Conservation (phyloP, 805 yeast genomes). For the Lipomyces orientalis region DNA sequence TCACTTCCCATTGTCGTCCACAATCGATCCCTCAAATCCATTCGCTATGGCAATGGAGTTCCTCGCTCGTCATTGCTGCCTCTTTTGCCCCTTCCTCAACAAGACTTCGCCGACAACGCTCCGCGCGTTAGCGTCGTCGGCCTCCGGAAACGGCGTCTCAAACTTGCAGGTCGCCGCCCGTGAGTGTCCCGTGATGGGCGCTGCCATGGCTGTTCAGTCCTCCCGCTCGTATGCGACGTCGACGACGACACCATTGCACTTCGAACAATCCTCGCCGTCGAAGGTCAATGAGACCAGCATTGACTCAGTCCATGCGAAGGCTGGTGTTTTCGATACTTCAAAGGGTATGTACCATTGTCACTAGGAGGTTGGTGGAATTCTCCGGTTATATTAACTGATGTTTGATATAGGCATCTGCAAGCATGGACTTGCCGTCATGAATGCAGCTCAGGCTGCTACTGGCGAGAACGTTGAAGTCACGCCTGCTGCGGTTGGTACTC, state of each 20-base stretch:
- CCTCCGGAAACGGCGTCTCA: conserved; percentile 17
- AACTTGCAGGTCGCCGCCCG: conserved; percentile 59
- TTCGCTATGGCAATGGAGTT: conserved; percentile 65
- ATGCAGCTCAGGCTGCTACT: conserved; percentile 35
- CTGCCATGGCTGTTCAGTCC: conserved; percentile 57
- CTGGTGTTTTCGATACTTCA: conserved; percentile 41
- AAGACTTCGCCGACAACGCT: conserved; percentile 62
- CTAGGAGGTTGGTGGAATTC: too few relatives aligned
- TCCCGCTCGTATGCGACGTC: conserved; percentile 34
- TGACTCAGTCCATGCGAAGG: conserved; percentile 40
- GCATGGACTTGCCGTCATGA: conserved; percentile 37
- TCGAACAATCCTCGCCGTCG: conserved; percentile 31
- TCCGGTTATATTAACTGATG: neutral
- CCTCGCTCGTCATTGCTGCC: conserved; percentile 73
- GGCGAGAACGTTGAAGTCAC: conserved; percentile 17
- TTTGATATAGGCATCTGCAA: conserved; percentile 32
- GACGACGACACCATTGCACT: conserved; percentile 31
- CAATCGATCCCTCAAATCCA: neutral
- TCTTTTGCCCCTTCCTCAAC: conserved; percentile 83
- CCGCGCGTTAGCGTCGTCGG: conserved; percentile 53
- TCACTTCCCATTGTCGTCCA: neutral
- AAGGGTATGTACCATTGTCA: conserved; percentile 33
- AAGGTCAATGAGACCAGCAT: conserved; percentile 38
- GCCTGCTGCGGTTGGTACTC: conserved; percentile 8
- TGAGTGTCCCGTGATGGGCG: conserved; percentile 90